These are phyloP conservation scores for Fomitopsis pinicola DNA, from an alignment of 1,284 basidiomycete genomes.

Conservation along the genomic window DNA sequence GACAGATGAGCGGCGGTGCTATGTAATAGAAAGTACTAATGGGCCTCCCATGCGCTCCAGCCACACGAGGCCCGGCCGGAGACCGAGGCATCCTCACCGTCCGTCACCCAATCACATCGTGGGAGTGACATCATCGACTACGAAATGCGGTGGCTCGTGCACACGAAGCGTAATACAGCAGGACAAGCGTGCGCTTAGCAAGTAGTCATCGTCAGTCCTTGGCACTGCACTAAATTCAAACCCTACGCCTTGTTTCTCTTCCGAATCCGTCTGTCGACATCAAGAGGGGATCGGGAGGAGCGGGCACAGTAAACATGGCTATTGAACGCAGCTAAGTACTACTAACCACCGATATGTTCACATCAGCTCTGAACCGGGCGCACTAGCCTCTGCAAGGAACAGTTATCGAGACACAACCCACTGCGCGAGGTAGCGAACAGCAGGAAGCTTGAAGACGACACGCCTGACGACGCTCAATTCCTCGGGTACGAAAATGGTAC, in stretches of 20 bases:
- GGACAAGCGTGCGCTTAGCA: too few species aligned
- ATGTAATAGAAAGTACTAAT: neutral
- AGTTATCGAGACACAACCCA: neutral
- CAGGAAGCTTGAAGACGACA: constrained; percentile 6
- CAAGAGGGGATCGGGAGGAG: too few species aligned
- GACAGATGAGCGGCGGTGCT: neutral
- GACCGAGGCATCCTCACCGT: neutral
- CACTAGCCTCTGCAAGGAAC: neutral
- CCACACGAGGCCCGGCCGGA: neutral
- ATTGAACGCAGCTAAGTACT: too few species aligned
- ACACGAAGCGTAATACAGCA: neutral
- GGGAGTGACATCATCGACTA: neutral
- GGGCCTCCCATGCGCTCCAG: neutral
- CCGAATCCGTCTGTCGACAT: too few species aligned
- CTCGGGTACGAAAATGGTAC: constrained; percentile 55
- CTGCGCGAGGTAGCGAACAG: neutral
- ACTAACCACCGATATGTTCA: too few species aligned
- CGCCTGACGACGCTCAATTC: constrained; percentile 41
- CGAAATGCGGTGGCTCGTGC: neutral
- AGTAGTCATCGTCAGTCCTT: too few species aligned
- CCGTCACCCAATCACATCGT: neutral
- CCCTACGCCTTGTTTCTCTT: too few species aligned
- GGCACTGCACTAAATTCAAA: too few species aligned
- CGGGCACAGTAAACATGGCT: too few species aligned
- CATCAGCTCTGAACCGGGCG: neutral